These are phyloP conservation scores for Solanum sitiens DNA, from an alignment of 257 asterid species.

Conservation along the genomic window DNA sequence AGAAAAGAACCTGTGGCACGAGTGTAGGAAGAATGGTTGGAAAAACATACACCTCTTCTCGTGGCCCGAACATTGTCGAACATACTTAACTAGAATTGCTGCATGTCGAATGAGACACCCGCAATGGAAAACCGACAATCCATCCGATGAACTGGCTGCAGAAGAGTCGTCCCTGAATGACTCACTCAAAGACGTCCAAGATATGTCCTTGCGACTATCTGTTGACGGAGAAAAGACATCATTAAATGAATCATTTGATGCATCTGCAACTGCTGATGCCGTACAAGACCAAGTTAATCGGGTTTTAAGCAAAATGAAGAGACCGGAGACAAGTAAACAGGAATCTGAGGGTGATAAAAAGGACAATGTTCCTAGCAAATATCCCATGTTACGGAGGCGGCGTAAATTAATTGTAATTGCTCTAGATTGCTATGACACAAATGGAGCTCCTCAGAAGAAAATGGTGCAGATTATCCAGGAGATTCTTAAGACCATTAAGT, in stretches of 20 bases:
- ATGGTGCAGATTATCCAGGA: constrained; percentile 43
- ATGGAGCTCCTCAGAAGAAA: constrained; percentile 52
- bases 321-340: constrained; percentile 20
- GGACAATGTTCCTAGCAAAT: constrained; percentile 41
- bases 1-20: constrained; percentile 70
- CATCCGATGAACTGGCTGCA: constrained; percentile 36
- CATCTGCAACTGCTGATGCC: constrained; percentile 24
- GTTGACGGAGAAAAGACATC: constrained; percentile 72
- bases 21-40: constrained; percentile 65
- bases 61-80: constrained; percentile 87
- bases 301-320: constrained; percentile 58
- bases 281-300: constrained; percentile 54
- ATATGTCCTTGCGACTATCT: constrained; percentile 67
- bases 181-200: constrained; percentile 67
- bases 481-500: constrained; percentile 42
- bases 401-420: constrained; percentile 59
- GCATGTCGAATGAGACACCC: constrained; percentile 90
- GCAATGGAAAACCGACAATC: constrained; percentile 76
- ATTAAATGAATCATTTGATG: constrained; percentile 37
- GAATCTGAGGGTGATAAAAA: constrained; percentile 31
- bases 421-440: constrained; percentile 55
- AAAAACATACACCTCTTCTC: constrained; percentile 75
- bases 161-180: constrained; percentile 77
- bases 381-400: constrained; percentile 58
- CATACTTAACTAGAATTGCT: constrained; percentile 62